Base-by-base conservation (phyloP, 2,329 filamentous ascomycete genomes). In the Aphanoascus verrucosus region DNA sequence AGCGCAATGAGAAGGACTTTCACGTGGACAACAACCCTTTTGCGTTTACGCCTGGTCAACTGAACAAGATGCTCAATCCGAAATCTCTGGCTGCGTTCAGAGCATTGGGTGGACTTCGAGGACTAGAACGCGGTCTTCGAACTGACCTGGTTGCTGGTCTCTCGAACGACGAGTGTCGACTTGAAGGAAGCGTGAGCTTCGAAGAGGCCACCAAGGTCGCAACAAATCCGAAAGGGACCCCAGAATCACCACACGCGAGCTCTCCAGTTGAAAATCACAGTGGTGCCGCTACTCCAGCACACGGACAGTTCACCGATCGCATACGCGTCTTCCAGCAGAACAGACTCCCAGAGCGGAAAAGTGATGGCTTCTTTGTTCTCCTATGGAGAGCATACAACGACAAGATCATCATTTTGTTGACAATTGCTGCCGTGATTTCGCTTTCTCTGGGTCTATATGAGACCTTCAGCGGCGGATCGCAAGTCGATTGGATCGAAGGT, bases 31-130 rank as follows among this genome's bases (percentile, higher is more conserved):
- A 88, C 65, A 94, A 93, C 65, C 84, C 85, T 0, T 95, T 95
- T 63, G 89, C 88, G 14, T 95, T 88, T 65, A 81, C 83, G 1
- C 69, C 68, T 0, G 89, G 90, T 12, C 84, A 94, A 64, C 75
- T 96, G 58, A 84, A 83, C 62, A 95, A 94, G 69, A 79, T 95
- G 72, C 81, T 91, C 57, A 93, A 94, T 65, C 90, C 90, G 2
- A 95, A 95, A 73, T 94, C 82, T 57, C 71, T 94, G 55, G 75
- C 84, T 11, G 89, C 89, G 0, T 94, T 91, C 61, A 86, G 84
- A 63, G 83, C 83, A 12, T 67, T 96, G 4, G 89, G 90, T 47
- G 90, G 90, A 20, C 68, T 94, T 14, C 70, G 70, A 15, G 90
- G 90, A 0, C 69, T 96, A 47, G 88, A 91, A 68, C 85, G 82